phyloP scores from a whole-genome alignment of 2,329 filamentous ascomycete genomes.

The Chrysosporium queenslandicum region DNA sequence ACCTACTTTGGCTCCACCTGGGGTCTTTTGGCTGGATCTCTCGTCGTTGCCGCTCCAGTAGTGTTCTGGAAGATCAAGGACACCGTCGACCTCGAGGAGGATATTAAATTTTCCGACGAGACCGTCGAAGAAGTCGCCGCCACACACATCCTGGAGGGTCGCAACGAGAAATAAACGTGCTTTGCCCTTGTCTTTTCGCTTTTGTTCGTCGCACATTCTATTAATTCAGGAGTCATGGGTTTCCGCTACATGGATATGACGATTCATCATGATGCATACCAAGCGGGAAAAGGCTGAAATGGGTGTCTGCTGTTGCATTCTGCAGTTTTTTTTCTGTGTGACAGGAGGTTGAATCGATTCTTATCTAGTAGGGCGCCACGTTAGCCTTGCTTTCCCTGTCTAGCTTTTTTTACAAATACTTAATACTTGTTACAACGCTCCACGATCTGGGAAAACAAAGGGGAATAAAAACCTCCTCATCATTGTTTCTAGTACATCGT shows the following conservation, averaged over 20 bases:
- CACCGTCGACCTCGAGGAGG: conserved; percentile 68
- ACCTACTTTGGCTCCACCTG: conserved; percentile 65
- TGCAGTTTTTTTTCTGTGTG: background rate
- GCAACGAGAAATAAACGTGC: conserved; percentile 2
- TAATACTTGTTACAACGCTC: background rate
- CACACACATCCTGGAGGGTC: conserved; percentile 10
- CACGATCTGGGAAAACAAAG: background rate
- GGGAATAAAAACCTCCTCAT: background rate
- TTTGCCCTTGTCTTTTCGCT: background rate
- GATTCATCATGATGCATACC: background rate
- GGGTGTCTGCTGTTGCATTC: background rate
- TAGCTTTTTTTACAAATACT: background rate
- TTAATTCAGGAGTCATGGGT: background rate
- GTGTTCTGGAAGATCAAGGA: conserved; percentile 72
- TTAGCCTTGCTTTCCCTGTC: background rate
- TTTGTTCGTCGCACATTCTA: background rate
- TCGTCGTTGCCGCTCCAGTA: conserved; percentile 68
- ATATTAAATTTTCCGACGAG: conserved; percentile 77
- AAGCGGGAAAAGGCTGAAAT: background rate
- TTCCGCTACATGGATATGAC: conserved; percentile 1
- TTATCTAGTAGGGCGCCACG: background rate
- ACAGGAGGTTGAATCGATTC: background rate
- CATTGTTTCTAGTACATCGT: conserved; percentile 2
- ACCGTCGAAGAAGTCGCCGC: conserved; percentile 57
- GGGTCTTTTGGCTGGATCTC: conserved; percentile 62